Percentiles rank a stretch among this genome's conserved stretches.
These are phyloP conservation scores for Arctostaphylos glauca DNA, from an alignment of 148 eudicot species.

Conservation along the genomic window DNA sequence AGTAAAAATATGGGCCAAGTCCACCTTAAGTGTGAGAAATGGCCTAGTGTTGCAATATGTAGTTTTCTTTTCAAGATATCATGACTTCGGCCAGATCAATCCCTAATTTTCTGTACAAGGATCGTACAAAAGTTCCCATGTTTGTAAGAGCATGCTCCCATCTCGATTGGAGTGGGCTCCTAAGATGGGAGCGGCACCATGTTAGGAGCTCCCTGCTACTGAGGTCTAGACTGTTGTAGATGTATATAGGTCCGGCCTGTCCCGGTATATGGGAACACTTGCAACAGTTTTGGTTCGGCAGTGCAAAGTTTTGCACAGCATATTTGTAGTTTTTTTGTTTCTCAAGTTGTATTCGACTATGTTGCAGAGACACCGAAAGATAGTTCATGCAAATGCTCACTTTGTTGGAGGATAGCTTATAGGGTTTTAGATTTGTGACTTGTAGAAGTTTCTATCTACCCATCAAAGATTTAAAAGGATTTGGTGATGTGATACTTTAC, in stretches of 20 bases:
- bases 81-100: too few species aligned
- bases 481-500: not conserved
- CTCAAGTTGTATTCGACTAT: not conserved
- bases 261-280: not conserved
- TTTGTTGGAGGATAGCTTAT: constrained; percentile 1
- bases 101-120: too few species aligned
- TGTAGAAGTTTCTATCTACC: not conserved
- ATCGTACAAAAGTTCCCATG: too few species aligned
- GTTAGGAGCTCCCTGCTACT: too few species aligned
- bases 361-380: not conserved
- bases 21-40: too few species aligned
- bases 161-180: too few species aligned
- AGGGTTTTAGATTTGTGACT: not conserved
- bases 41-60: too few species aligned
- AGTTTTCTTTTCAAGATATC: too few species aligned
- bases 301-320: not conserved
- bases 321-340: not conserved
- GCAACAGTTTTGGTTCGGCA: not conserved
- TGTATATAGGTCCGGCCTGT: not conserved
- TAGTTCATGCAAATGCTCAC: not conserved
- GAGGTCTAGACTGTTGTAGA: not conserved
- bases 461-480: not conserved
- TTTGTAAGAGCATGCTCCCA: too few species aligned
- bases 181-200: too few species aligned
- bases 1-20: too few species aligned